Conservation (phyloP, 805 yeast species). For the Lachancea thermotolerans region DNA sequence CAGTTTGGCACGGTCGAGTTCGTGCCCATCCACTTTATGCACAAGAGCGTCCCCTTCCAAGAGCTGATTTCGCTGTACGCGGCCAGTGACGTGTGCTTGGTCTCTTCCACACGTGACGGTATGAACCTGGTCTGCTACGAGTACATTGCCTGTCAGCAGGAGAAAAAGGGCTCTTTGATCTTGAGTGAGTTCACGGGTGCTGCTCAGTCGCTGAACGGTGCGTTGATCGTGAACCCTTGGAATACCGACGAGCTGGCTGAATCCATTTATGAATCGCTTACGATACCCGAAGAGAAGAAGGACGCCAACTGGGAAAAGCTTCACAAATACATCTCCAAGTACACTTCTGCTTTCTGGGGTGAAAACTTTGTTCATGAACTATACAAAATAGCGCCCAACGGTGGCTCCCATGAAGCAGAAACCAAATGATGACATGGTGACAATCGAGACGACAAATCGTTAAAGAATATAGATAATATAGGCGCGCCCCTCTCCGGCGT, state of each 20-base stretch:
- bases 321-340: conserved; percentile 82
- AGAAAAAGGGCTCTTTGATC: conserved; percentile 78
- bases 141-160: conserved; percentile 91
- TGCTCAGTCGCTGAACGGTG: conserved; percentile 96
- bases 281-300: conserved; percentile 77
- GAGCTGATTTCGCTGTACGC: conserved; percentile 86
- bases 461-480: neutral
- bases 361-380: conserved; percentile 89
- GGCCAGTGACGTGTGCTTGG: conserved; percentile 83
- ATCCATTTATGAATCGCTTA: conserved; percentile 79
- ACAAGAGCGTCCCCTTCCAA: conserved; percentile 82
- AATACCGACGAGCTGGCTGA: conserved; percentile 89
- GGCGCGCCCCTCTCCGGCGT: neutral
- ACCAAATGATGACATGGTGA: neutral
- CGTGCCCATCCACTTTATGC: conserved; percentile 96
- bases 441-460: no score
- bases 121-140: conserved; percentile 97
- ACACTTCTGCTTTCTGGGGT: conserved; percentile 96
- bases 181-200: conserved; percentile 97
- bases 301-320: conserved; percentile 72
- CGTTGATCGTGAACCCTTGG: conserved; percentile 95
- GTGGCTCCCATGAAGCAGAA: neutral
- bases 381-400: conserved; percentile 34
- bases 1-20: conserved; percentile 94
- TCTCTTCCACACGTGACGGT: conserved; percentile 94